These are phyloP conservation scores for Podospora sp. DNA, from an alignment of 495 filamentous ascomycete species.

Conservation along the genomic window DNA sequence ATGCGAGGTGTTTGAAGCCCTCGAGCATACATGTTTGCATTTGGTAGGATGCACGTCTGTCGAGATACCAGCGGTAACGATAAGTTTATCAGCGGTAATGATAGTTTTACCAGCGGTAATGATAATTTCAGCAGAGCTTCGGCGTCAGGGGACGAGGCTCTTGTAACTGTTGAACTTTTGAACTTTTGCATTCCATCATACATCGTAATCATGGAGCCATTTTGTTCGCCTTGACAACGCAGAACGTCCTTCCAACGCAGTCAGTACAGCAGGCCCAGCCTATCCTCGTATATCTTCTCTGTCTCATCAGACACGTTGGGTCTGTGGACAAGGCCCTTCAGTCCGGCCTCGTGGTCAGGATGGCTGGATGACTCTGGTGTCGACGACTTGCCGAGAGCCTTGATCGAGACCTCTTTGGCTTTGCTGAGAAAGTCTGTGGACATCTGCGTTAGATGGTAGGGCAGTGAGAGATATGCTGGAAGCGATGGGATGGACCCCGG, in stretches of 20 bases:
- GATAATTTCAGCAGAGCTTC: not conserved
- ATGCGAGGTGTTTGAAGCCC: not conserved
- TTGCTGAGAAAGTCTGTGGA: not conserved
- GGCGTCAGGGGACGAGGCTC: not conserved
- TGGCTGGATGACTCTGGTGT: not conserved
- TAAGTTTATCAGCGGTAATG: not conserved
- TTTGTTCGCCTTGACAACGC: not conserved
- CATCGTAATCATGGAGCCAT: not conserved
- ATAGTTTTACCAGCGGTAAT: not conserved
- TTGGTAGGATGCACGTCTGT: not conserved
- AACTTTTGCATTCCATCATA: not conserved
- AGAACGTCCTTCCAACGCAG: not conserved
- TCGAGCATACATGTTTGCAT: not conserved
- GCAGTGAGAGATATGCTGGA: not conserved
- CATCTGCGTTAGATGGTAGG: not conserved
- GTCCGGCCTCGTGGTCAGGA: not conserved
- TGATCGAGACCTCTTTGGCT: not conserved
- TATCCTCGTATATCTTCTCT: not conserved
- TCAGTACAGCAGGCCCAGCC: not conserved
- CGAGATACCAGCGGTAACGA: not conserved
- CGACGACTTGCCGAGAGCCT: not conserved
- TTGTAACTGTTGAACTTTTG: not conserved
- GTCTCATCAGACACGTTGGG: slow-evolving; percentile 6
- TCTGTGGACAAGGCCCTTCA: not conserved
- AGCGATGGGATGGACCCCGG: not conserved